phyloP scores from a whole-genome alignment of 1,284 basidiomycete species.

The Trichosporon coremiiforme region DNA sequence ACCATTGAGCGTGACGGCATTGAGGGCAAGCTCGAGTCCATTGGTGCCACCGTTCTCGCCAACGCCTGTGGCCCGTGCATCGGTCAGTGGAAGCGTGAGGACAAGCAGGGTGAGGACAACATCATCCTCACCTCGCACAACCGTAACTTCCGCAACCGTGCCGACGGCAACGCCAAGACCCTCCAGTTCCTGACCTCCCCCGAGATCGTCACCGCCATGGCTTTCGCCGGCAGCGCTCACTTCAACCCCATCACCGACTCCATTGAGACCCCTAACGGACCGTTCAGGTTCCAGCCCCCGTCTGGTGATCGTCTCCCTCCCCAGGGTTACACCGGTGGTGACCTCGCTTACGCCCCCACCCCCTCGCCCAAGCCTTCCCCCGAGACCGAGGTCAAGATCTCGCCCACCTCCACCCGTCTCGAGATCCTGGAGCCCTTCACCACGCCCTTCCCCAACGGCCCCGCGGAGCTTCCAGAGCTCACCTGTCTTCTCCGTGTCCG shows the following conservation, averaged over 20 bases:
- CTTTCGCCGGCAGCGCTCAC: slow-evolving; percentile 89
- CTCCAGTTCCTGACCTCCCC: slow-evolving; percentile 98
- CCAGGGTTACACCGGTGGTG: slow-evolving; percentile 76
- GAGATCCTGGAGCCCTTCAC: slow-evolving; percentile 85
- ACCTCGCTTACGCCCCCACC: slow-evolving; percentile 75
- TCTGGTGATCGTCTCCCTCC: slow-evolving; percentile 80
- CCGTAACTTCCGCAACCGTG: slow-evolving; percentile 93
- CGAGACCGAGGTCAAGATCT: slow-evolving; percentile 77
- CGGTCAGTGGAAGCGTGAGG: slow-evolving; percentile 96
- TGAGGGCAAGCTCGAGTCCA: slow-evolving; percentile 28
- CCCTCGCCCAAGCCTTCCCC: slow-evolving; percentile 75
- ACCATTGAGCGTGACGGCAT: slow-evolving; percentile 91
- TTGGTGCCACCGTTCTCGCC: slow-evolving; percentile 76
- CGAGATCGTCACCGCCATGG: slow-evolving; percentile 95
- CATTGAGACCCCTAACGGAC: slow-evolving; percentile 72
- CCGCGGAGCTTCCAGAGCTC: slow-evolving; percentile 74
- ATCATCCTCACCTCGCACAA: slow-evolving; percentile 98
- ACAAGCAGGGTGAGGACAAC: slow-evolving; percentile 88
- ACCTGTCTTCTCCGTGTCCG: slow-evolving; percentile 86
- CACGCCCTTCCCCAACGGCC: slow-evolving; percentile 70
- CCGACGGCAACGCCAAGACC: slow-evolving; percentile 83
- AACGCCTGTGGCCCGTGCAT: slow-evolving; percentile 99
- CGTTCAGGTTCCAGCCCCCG: slow-evolving; percentile 86
- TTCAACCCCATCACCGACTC: slow-evolving; percentile 90
- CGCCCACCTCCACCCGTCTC: slow-evolving; percentile 76